phyloP scores from a whole-genome alignment of 306 rosid species.

The Begonia peltatifolia region DNA sequence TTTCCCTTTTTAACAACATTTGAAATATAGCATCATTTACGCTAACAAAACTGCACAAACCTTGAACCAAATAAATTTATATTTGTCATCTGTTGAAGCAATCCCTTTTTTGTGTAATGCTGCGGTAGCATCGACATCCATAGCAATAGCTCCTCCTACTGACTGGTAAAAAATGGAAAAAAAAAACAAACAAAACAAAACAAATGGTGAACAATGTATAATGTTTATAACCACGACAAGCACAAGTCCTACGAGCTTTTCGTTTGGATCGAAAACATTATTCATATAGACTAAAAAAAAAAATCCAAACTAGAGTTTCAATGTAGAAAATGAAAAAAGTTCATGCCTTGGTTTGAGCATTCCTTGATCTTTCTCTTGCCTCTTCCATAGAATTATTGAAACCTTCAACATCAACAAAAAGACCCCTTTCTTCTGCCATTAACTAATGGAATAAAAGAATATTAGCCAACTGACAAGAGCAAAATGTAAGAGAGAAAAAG shows the following conservation, averaged over 20 bases:
- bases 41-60: constrained; percentile 17
- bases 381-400: constrained; percentile 71
- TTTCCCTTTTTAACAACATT: no score
- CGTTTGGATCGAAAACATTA: no score
- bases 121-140: constrained; percentile 95
- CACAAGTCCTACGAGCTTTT: no score
- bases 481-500: no score
- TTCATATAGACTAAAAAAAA: no score
- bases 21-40: not conserved
- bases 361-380: constrained; percentile 93
- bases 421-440: constrained; percentile 92
- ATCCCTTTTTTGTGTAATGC: constrained; percentile 54
- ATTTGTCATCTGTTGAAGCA: constrained; percentile 72
- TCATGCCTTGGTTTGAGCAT: constrained; percentile 73
- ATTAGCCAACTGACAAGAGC: not conserved
- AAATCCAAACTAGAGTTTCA: not conserved
- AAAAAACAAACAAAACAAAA: not conserved
- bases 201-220: not conserved
- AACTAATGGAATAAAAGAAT: constrained; percentile 36
- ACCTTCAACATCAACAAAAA: constrained; percentile 66
- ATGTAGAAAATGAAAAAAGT: constrained; percentile 6
- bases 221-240: no score
- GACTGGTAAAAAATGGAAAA: constrained; percentile 39
- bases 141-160: constrained; percentile 75
- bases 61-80: constrained; percentile 66